These are phyloP conservation scores for Yarrowia sp. DNA, from an alignment of 805 yeast species.

Conservation along the genomic window DNA sequence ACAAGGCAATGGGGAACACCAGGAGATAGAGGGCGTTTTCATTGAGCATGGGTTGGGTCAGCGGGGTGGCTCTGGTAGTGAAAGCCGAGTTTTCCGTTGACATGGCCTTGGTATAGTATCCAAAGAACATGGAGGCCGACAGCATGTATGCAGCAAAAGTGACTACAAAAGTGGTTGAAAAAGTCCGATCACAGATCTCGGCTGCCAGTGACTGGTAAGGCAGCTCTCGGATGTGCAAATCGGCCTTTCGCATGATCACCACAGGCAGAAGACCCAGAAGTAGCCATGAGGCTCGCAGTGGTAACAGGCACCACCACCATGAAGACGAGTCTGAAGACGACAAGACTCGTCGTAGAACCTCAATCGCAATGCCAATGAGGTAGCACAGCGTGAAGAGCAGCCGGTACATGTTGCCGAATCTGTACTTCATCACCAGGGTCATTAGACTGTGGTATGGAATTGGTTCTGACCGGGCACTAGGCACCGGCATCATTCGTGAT, in stretches of 20 bases:
- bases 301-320: constrained; percentile 37
- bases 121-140: constrained; percentile 24
- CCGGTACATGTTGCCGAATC: constrained; percentile 36
- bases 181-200: constrained; percentile 27
- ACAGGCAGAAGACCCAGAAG: constrained; percentile 38
- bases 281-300: constrained; percentile 24
- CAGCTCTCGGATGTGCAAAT: constrained; percentile 39
- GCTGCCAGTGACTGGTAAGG: constrained; percentile 39
- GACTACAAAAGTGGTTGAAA: constrained; percentile 27
- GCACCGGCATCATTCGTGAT: constrained; percentile 38
- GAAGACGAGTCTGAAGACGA: constrained; percentile 6
- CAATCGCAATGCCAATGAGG: constrained; percentile 17
- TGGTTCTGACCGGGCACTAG: constrained; percentile 28
- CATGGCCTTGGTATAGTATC: constrained; percentile 30
- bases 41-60: constrained; percentile 38
- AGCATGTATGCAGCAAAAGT: constrained; percentile 14
- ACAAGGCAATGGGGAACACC: constrained; percentile 32
- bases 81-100: constrained; percentile 17
- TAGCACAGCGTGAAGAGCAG: constrained; percentile 22
- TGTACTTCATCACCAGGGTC: constrained; percentile 26
- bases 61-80: constrained; percentile 2
- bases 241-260: constrained; percentile 41
- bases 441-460: constrained; percentile 29
- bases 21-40: constrained; percentile 15
- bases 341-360: neutral